These are phyloP conservation scores for Umbilicus rupestris DNA, from an alignment of 164 flowering plant genomes.

Conservation along the genomic window DNA sequence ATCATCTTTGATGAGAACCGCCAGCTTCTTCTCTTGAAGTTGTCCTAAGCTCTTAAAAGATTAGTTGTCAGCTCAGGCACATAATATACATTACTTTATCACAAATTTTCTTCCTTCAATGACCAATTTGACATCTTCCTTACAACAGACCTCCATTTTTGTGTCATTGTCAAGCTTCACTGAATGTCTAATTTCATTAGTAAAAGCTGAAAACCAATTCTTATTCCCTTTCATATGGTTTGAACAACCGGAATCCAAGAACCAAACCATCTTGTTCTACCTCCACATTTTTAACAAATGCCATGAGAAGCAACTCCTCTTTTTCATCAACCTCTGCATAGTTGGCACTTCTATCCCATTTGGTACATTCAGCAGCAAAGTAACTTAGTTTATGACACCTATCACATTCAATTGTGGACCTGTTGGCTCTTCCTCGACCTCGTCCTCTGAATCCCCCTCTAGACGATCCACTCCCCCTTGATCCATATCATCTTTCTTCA, in stretches of 20 bases:
- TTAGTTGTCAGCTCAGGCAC: too few relatives aligned
- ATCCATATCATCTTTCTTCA: not conserved
- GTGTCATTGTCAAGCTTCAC: not conserved
- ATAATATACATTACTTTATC: too few relatives aligned
- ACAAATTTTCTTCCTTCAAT: not conserved
- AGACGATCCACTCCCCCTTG: not conserved
- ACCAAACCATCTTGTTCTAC: not conserved
- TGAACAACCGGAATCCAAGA: not conserved
- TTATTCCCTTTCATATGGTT: not conserved
- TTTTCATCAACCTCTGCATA: not conserved
- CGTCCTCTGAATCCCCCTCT: not conserved
- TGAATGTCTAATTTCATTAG: not conserved
- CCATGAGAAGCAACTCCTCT: conserved; percentile 4
- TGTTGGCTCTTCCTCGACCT: not conserved
- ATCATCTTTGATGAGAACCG: not conserved
- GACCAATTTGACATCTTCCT: not conserved
- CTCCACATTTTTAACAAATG: not conserved
- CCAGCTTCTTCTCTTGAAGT: too few relatives aligned
- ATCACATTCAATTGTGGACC: not conserved
- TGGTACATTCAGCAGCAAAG: not conserved
- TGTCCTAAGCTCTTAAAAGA: too few relatives aligned
- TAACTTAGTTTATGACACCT: not conserved
- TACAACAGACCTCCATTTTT: not conserved
- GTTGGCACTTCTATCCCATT: not conserved
- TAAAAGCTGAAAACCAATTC: not conserved